Conservation (phyloP, 805 yeast species). For the Komagataella pastoris region DNA sequence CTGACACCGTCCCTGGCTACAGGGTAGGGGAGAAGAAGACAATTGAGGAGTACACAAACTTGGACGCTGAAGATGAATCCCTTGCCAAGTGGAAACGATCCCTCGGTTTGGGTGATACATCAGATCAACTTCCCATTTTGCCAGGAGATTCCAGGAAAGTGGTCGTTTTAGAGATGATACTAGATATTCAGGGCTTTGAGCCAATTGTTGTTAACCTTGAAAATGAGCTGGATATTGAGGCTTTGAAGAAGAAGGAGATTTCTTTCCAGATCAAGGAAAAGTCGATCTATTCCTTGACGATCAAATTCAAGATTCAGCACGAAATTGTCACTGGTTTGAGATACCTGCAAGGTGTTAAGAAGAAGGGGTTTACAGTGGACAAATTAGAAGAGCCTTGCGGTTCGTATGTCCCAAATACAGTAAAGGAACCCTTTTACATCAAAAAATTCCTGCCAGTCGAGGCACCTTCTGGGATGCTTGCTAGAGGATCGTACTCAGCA, state of each 20-base stretch:
- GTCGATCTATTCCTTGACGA: constrained; percentile 54
- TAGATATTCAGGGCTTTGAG: constrained; percentile 50
- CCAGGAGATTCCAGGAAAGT: constrained; percentile 68
- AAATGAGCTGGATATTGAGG: constrained; percentile 37
- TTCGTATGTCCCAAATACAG: constrained; percentile 80
- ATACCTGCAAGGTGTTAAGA: constrained; percentile 74
- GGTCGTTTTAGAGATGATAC: constrained; percentile 65
- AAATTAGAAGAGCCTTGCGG: constrained; percentile 83
- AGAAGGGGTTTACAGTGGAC: constrained; percentile 80
- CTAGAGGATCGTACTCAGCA: constrained; percentile 78
- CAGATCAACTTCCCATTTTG: constrained; percentile 42
- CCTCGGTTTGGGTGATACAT: constrained; percentile 54
- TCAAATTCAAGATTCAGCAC: constrained; percentile 77
- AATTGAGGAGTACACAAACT: constrained; percentile 64
- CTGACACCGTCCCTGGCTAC: constrained; percentile 54
- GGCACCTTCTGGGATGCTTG: constrained; percentile 84
- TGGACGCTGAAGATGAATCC: constrained; percentile 87
- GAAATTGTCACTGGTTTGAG: constrained; percentile 85
- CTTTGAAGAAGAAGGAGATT: constrained; percentile 35
- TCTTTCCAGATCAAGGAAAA: constrained; percentile 71
- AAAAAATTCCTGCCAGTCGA: constrained; percentile 56
- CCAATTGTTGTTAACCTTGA: constrained; percentile 64
- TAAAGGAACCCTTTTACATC: constrained; percentile 71
- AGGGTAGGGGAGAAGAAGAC: constrained; percentile 61
- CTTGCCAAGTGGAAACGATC: constrained; percentile 87